Evolutionary conservation across 2,329 filamentous ascomycete species (phyloP).

Genomic region (Colletotrichum sp.): DNA sequence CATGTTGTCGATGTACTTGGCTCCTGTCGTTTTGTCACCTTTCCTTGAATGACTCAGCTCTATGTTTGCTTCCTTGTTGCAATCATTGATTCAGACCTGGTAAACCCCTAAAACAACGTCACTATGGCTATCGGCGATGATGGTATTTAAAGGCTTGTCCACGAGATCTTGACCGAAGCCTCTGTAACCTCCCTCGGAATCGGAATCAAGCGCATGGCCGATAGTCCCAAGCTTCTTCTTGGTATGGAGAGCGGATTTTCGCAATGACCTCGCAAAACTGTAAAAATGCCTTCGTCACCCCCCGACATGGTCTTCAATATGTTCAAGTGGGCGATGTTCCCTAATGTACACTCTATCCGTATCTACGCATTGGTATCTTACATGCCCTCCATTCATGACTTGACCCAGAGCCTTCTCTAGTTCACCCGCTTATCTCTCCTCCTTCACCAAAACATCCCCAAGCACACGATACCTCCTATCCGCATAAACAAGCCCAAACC

Average conservation of each 20-base stretch:
- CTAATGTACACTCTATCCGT: slow-evolving; percentile 5
- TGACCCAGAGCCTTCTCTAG: no score
- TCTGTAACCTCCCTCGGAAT: neutral
- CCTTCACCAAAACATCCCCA: slow-evolving; percentile 36
- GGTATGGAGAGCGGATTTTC: neutral
- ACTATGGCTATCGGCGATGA: neutral
- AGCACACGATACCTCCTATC: slow-evolving; percentile 53
- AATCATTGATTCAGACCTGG: no score
- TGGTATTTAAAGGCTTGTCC: neutral
- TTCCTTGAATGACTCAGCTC: neutral
- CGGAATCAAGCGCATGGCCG: neutral
- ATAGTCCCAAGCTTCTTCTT: neutral
- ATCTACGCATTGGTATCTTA: slow-evolving; percentile 4
- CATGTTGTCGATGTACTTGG: no score
- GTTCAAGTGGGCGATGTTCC: neutral
- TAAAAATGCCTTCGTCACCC: neutral
- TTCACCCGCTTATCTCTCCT: no score
- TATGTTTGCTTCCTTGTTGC: neutral
- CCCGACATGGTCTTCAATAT: no score
- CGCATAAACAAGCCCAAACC: slow-evolving; percentile 54
- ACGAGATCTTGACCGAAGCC: neutral
- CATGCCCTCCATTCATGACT: neutral
- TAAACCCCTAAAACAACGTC: no score
- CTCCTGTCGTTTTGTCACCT: no score
- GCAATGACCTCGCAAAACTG: neutral